A percentile compares a stretch with the other conserved stretches of the same genome.
Conservation (phyloP, 495 filamentous ascomycete species). For the Cladorrhinum samala region DNA sequence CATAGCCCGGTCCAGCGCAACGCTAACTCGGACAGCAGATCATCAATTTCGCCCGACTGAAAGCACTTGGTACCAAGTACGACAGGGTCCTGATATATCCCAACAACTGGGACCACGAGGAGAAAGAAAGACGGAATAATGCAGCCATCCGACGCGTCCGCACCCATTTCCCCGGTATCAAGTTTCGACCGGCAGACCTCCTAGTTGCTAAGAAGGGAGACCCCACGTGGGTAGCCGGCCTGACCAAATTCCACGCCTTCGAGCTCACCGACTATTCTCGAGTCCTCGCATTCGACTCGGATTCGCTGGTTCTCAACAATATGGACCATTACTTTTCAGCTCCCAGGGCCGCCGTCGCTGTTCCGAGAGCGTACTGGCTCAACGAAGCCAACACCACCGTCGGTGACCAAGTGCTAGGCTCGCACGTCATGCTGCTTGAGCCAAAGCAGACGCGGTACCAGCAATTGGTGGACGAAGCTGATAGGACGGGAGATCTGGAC, state of each 20-base stretch:
- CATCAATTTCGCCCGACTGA: slow-evolving; percentile 1
- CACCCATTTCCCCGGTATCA: neutral
- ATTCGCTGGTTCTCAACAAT: neutral
- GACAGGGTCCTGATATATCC: neutral
- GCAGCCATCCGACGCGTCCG: neutral
- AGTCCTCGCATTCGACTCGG: neutral
- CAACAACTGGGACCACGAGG: neutral
- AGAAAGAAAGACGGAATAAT: neutral
- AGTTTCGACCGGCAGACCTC: neutral
- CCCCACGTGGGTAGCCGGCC: neutral
- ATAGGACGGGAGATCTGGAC: neutral
- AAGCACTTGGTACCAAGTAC: neutral
- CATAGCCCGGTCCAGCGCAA: neutral
- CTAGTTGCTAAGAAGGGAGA: neutral
- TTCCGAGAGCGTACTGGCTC: slow-evolving; percentile 1
- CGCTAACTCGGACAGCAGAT: neutral
- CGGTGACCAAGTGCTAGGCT: slow-evolving; percentile 1
- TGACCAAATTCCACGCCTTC: slow-evolving; percentile 3
- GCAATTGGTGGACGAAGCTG: neutral
- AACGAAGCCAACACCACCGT: neutral
- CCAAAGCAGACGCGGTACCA: neutral
- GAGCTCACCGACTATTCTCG: neutral
- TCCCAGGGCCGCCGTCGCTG: neutral
- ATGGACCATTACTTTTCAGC: slow-evolving; percentile 1
- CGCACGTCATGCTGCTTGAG: slow-evolving; percentile 2